Evolutionary conservation across 352 stramenopile species (phyloP), one percentile per base, ranked within the genome.

Genomic region (Lagenidium sp.): DNA sequence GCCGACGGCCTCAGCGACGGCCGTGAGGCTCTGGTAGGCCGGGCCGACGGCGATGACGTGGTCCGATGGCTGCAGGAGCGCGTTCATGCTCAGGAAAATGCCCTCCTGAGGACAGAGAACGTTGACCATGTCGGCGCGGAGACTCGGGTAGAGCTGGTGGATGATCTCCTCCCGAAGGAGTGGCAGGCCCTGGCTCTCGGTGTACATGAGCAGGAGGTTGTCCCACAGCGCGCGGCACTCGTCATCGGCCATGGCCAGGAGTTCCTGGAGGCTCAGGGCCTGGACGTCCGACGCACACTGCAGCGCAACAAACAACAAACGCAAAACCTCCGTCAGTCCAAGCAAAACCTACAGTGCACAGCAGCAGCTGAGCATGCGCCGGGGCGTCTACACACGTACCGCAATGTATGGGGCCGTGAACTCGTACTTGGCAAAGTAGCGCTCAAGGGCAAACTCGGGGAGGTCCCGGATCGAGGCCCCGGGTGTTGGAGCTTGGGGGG

Each of bases 381-480:
- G 7, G 7, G 20, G 16, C 28, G 22, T n/a, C n/a, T n/a, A n/a
- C n/a, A 29, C 4, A 56, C 60, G 21, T 40, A 67, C 61, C n/a
- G 58, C 47, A 12, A 62, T 50, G 60, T 69, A 57, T 1, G 32
- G 45, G 11, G 61, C 58, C 8, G 55, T 57, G 52, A 80, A 80
- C 45, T 80, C 67, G 35, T 76, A 71, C 52, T 71, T 54, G 36
- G 64, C 63, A 37, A 80, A 80, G 53, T 63, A 80, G 13, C 64
- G 55, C 48, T 80, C 60, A 25, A 70, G 53, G 43, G 56, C 47
- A 37, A 70, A 70, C 21, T n/a, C n/a, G n/a, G n/a, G n/a, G n/a
- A n/a, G n/a, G n/a, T n/a, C n/a, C n/a, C n/a, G n/a, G n/a, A n/a
- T n/a, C n/a, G n/a, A n/a, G n/a, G n/a, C n/a, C n/a, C n/a, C n/a